Base-by-base conservation (phyloP, 2,329 filamentous ascomycete species). In the Ceratocystis harringtonii region DNA sequence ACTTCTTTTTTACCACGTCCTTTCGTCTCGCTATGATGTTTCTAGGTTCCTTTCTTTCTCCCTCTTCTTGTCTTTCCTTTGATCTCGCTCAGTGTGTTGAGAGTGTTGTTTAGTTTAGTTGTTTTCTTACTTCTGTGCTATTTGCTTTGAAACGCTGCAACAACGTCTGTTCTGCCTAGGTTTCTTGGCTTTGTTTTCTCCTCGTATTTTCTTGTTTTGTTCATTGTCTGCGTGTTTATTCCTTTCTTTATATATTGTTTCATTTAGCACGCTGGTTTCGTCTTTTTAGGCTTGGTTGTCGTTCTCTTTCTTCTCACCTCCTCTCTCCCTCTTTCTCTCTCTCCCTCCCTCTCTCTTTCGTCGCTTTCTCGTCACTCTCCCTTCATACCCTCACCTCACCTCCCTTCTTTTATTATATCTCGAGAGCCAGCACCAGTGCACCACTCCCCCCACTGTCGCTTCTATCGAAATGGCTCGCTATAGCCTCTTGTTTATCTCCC, bases 401-500 rank as follows among this genome's bases (percentile, higher is more conserved):
- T 43, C 62, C 48, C 17, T 44, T 19, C 25, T 50, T 50, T 22
- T 15, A n/a, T 44, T 58, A 30, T 19, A 19, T 25, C 15, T 25
- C 12, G 10, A 30, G 32, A 19, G 50, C 22, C 48, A n/a, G 15
- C 28, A 58, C 55, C 10, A 30, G 50, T 28, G 45, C n/a, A n/a
- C 44, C 44, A 48, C 17, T 19, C 15, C 44, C 45, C 48, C 48
- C 19, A 52, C 22, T 25, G 48, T 15, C 48, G 22, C 48, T 52
- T 28, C 17, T 12, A 17, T 32, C 55, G 64, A n/a, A 15, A 67
- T 67, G 65, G 19, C 60, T 12, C 65, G 62, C 25, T 61, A 64
- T 48, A 43, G 55, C 55, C 25, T 67, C 32, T 44, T 67, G 17
- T 50, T 64, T 52, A 61, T 66, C 22, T 52, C 61, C n/a, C 50